These are phyloP conservation scores for Gryganskiella cystojenkinii DNA, from an alignment of 192 early-diverging fungal species.

Conservation along the genomic window DNA sequence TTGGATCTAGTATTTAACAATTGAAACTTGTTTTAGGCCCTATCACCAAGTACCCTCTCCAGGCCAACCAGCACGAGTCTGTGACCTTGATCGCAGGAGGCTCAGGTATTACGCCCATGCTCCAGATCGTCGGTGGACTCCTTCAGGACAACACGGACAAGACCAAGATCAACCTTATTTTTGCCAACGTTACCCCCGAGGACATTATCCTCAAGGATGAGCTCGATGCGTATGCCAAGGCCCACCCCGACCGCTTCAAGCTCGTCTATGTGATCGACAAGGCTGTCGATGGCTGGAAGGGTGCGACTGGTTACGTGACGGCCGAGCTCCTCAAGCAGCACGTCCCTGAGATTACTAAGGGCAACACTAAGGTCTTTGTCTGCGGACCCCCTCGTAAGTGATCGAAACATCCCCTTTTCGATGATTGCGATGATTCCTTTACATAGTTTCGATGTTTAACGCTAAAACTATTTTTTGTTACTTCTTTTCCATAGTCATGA, in stretches of 20 bases:
- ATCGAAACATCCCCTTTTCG: no score
- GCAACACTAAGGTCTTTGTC: conserved; percentile 59
- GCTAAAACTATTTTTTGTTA: conserved; percentile 46
- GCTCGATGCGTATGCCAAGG: conserved; percentile 66
- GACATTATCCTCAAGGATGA: conserved; percentile 77
- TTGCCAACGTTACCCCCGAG: conserved; percentile 74
- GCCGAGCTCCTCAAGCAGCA: conserved; percentile 74
- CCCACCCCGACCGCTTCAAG: conserved; percentile 72
- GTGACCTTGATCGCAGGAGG: conserved; percentile 83
- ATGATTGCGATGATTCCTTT: background rate
- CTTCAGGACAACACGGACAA: conserved; percentile 71
- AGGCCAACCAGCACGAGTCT: conserved; percentile 67
- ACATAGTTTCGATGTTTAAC: background rate
- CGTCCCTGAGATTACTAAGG: conserved; percentile 70
- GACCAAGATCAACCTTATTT: conserved; percentile 78
- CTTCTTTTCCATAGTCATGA: conserved; percentile 64
- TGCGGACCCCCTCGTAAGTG: conserved; percentile 40
- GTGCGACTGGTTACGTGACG: conserved; percentile 80
- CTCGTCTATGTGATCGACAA: conserved; percentile 76
- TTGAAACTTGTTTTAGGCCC: conserved; percentile 60
- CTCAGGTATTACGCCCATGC: conserved; percentile 80
- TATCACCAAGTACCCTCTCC: conserved; percentile 70
- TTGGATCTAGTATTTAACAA: background rate
- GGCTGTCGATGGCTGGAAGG: conserved; percentile 72
- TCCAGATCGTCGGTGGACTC: conserved; percentile 68